Conservation (phyloP, 176 grass and related monocot species). For the Secale cereale region DNA sequence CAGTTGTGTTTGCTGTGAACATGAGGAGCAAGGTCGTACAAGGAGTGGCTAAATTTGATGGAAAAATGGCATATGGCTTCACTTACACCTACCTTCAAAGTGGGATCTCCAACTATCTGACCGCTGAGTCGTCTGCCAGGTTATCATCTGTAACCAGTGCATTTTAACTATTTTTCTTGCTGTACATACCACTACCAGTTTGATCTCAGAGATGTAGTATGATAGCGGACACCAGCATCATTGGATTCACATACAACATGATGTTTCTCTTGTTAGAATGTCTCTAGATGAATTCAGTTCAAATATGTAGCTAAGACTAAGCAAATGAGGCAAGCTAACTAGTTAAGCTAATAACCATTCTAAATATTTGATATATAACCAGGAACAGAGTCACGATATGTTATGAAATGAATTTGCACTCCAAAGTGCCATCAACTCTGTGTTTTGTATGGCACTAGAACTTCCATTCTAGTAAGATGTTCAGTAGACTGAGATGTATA, state of each 20-base stretch:
- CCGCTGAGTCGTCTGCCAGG: neutral
- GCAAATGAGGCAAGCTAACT: neutral
- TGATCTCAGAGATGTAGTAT: neutral
- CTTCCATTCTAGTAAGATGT: neutral
- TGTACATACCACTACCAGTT: too few relatives aligned
- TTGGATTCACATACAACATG: neutral
- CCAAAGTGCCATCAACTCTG: neutral
- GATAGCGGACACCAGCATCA: neutral
- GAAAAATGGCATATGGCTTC: neutral
- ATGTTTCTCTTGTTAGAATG: neutral
- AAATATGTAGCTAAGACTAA: neutral
- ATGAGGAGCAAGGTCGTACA: neutral
- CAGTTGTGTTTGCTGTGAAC: neutral
- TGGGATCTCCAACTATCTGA: neutral
- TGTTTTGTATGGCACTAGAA: neutral
- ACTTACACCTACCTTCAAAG: neutral
- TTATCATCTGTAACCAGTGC: neutral
- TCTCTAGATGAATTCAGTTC: neutral
- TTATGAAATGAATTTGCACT: neutral
- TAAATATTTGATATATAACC: neutral
- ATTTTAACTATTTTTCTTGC: neutral
- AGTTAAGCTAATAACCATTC: neutral
- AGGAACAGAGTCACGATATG: neutral
- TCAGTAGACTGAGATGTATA: neutral
- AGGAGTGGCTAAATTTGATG: neutral